Conservation (phyloP, 768 basidiomycete genomes). For the Phylloporus arenicola region DNA sequence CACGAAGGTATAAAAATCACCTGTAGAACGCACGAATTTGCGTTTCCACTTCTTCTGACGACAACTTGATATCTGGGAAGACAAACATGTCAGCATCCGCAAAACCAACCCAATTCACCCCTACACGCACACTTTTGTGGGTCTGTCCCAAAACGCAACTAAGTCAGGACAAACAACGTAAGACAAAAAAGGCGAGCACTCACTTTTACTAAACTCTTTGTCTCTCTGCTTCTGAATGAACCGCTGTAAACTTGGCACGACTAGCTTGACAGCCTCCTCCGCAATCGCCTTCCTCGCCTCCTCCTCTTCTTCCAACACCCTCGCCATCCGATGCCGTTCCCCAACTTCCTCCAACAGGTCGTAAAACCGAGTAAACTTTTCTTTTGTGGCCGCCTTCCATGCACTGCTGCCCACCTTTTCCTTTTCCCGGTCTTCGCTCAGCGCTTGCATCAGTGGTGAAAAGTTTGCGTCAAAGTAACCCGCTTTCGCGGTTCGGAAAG, state of each 20-base stretch:
- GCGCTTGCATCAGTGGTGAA: constrained; percentile 64
- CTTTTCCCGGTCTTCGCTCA: constrained; percentile 42
- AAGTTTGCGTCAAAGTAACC: constrained; percentile 83
- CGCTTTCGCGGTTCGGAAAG: constrained; percentile 76
- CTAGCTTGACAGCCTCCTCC: constrained; percentile 73
- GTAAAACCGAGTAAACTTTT: constrained; percentile 79
- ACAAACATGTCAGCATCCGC: constrained; percentile 10
- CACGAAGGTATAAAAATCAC: constrained; percentile 2
- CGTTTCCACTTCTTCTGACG: constrained; percentile 66
- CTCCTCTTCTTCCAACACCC: constrained; percentile 66
- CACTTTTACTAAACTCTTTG: constrained; percentile 84
- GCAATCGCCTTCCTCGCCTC: constrained; percentile 53
- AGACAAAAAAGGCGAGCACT: constrained; percentile 22
- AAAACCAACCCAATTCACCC: background rate
- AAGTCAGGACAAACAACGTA: constrained; percentile 1
- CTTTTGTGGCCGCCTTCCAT: constrained; percentile 61
- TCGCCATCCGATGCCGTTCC: constrained; percentile 66
- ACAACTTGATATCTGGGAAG: constrained; percentile 67
- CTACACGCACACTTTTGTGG: constrained; percentile 46
- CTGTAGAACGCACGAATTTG: constrained; percentile 62
- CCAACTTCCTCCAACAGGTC: constrained; percentile 74
- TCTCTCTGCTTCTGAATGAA: constrained; percentile 73
- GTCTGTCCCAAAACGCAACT: constrained; percentile 27
- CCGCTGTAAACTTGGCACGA: constrained; percentile 67
- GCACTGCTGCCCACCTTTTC: constrained; percentile 43